A percentile compares a stretch with the other conserved stretches of the same genome.
Conservation (phyloP, 2,329 filamentous ascomycete genomes). For the Sordariomycetes sp. region DNA sequence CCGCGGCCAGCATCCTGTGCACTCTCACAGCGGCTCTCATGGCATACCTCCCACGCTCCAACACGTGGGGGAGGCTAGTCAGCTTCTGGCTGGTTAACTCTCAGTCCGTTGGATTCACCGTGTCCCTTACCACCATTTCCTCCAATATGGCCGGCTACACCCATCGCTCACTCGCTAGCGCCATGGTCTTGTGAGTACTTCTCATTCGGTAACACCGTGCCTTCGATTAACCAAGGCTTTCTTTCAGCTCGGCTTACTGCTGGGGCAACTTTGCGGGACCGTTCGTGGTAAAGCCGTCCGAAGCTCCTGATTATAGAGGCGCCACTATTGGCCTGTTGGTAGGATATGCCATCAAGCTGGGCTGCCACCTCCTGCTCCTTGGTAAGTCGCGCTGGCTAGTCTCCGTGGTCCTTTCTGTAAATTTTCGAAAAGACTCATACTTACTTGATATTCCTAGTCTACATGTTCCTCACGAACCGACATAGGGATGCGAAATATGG, state of each 20-base stretch:
- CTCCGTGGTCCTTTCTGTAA: too few species aligned
- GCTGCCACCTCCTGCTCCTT: neutral
- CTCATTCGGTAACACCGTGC: neutral
- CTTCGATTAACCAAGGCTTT: neutral
- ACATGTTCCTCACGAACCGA: slow-evolving; percentile 20
- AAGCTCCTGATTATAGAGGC: neutral
- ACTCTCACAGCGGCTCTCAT: neutral
- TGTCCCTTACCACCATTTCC: neutral
- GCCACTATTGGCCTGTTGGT: neutral
- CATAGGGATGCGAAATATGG: slow-evolving; percentile 18
- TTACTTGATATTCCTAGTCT: slow-evolving; percentile 5
- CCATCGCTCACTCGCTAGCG: neutral
- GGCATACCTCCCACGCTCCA: neutral
- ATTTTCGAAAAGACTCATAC: neutral
- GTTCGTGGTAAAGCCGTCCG: neutral
- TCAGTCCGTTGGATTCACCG: neutral
- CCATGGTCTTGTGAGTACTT: neutral
- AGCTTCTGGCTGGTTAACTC: neutral
- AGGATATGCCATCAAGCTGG: neutral
- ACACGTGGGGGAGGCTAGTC: neutral
- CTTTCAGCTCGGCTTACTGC: neutral
- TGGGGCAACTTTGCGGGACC: neutral
- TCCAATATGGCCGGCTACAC: neutral
- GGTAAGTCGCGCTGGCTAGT: neutral
- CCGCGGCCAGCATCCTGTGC: neutral